Percentiles rank a stretch among this genome's conserved stretches.
Conservation (phyloP, 805 yeast genomes). For the Ogataea zsoltii region DNA sequence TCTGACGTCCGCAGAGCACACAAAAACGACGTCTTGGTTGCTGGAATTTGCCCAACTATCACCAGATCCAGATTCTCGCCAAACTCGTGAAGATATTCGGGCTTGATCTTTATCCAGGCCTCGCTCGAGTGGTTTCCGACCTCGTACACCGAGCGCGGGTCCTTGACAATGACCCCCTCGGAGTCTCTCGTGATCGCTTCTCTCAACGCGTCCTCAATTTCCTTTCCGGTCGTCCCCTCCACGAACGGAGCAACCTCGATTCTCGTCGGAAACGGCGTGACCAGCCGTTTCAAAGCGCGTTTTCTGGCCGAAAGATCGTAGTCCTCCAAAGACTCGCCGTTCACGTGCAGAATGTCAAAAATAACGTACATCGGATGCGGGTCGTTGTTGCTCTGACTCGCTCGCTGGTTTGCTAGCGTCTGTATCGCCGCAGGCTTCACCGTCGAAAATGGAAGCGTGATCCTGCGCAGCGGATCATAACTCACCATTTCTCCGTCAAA, state of each 20-base stretch:
- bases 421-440: conserved; percentile 69
- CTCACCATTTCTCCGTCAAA: conserved; percentile 95
- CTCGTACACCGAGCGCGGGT: conserved; percentile 55
- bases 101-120: conserved; percentile 88
- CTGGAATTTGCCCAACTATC: conserved; percentile 76
- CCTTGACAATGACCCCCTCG: conserved; percentile 84
- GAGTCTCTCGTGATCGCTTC: conserved; percentile 60
- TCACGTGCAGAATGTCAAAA: conserved; percentile 73
- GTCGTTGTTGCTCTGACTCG: conserved; percentile 22
- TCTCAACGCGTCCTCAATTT: conserved; percentile 56
- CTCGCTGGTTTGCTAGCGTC: conserved; percentile 36
- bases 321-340: conserved; percentile 61
- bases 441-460: conserved; percentile 76
- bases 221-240: conserved; percentile 45
- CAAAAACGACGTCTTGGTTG: conserved; percentile 67
- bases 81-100: conserved; percentile 82
- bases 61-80: conserved; percentile 84
- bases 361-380: conserved; percentile 57
- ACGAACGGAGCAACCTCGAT: conserved; percentile 50
- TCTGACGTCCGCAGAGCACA: conserved; percentile 64
- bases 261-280: conserved; percentile 44
- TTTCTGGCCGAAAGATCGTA: conserved; percentile 59
- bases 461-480: conserved; percentile 60
- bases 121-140: conserved; percentile 57
- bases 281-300: conserved; percentile 44